Conservation (phyloP, 2,329 filamentous ascomycete species). For the Teratosphaeria epicoccoides region DNA sequence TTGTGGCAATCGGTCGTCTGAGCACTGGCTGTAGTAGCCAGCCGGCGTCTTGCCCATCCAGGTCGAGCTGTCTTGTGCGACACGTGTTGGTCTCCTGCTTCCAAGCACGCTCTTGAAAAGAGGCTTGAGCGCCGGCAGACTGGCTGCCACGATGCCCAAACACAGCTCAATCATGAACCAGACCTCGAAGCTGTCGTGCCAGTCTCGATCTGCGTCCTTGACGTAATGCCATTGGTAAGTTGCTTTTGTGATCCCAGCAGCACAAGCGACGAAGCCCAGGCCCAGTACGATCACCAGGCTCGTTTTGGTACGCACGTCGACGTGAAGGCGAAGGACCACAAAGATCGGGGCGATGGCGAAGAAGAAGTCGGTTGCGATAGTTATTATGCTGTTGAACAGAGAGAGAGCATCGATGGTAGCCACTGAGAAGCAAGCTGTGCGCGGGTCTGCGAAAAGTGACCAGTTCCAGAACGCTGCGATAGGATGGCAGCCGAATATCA, state of each 20-base stretch:
- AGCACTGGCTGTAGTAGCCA: not conserved
- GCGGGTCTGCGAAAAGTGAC: constrained; percentile 22
- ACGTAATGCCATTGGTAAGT: constrained; percentile 29
- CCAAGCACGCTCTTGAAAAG: constrained; percentile 11
- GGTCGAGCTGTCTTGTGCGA: not conserved
- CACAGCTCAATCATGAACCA: constrained; percentile 38
- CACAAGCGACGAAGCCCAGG: constrained; percentile 33
- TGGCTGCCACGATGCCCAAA: constrained; percentile 23
- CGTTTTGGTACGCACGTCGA: constrained; percentile 34
- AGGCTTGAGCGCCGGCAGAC: constrained; percentile 8
- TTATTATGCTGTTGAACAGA: constrained; percentile 37
- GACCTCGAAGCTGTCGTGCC: constrained; percentile 31
- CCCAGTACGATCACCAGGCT: constrained; percentile 28
- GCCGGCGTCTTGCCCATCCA: not conserved
- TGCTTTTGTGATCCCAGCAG: constrained; percentile 34
- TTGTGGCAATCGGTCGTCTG: not conserved
- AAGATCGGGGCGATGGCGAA: constrained; percentile 35
- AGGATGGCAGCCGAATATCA: constrained; percentile 40
- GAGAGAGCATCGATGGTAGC: constrained; percentile 34
- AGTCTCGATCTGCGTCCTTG: constrained; percentile 26
- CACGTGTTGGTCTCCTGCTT: constrained; percentile 5
- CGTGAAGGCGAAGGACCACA: constrained; percentile 33
- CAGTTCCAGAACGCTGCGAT: constrained; percentile 37
- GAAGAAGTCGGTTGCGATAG: constrained; percentile 31
- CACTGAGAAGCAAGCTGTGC: constrained; percentile 35